Conservation (phyloP, 176 grass and related monocot genomes). For the Cenchrus purpureus region DNA sequence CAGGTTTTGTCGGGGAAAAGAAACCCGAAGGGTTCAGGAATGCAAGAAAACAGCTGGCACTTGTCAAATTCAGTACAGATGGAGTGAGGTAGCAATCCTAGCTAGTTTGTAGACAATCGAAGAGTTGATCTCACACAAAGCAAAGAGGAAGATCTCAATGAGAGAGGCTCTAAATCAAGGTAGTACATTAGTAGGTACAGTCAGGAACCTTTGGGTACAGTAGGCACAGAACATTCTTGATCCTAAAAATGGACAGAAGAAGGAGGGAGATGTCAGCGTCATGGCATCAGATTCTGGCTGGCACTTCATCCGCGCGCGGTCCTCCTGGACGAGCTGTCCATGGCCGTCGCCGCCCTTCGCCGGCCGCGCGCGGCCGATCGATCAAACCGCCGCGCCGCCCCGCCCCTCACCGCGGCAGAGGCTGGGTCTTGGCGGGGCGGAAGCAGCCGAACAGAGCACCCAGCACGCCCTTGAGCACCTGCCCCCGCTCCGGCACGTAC, state of each 20-base stretch:
- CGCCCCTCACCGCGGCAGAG: conserved; percentile 40
- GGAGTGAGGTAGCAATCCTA: not conserved
- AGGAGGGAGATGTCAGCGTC: not conserved
- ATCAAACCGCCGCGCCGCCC: not conserved
- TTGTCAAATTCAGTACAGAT: not conserved
- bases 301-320: not conserved
- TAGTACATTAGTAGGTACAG: no score
- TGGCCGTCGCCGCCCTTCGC: not conserved
- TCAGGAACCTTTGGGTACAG: no score
- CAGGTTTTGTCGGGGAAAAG: not conserved
- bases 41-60: not conserved
- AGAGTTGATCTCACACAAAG: not conserved
- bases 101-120: not conserved
- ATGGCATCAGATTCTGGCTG: not conserved
- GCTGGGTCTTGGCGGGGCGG: conserved; percentile 40
- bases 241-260: not conserved
- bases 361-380: not conserved
- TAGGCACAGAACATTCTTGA: not conserved
- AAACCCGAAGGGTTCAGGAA: not conserved
- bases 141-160: not conserved
- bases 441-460: conserved; percentile 23
- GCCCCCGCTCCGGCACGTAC: conserved; percentile 48
- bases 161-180: not conserved
- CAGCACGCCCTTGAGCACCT: conserved; percentile 46
- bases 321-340: not conserved